These are phyloP conservation scores for Cordyceps cateniannulata DNA, from an alignment of 2,329 filamentous ascomycete species.

Conservation along the genomic window DNA sequence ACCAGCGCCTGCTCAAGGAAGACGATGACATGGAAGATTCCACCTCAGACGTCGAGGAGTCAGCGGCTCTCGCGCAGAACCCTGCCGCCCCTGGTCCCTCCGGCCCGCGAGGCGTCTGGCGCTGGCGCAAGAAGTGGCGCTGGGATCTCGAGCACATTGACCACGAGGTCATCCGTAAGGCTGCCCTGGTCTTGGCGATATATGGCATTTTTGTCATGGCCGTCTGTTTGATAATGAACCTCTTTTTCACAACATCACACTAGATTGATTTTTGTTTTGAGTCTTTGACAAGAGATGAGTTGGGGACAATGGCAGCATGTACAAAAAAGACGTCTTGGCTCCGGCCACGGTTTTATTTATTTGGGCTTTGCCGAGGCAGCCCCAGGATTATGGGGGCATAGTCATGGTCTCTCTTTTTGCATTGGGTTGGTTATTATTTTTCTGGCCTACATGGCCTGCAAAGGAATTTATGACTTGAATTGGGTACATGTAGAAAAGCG, in stretches of 20 bases:
- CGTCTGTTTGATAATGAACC: constrained; percentile 78
- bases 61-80: constrained; percentile 38
- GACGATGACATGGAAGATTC: constrained; percentile 74
- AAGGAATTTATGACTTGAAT: constrained; percentile 5
- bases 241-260: constrained; percentile 65
- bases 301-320: not conserved
- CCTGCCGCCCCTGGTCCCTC: constrained; percentile 34
- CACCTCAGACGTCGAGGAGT: constrained; percentile 45
- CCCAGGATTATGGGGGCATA: not conserved
- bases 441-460: not conserved
- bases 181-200: constrained; percentile 68
- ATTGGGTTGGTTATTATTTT: constrained; percentile 1
- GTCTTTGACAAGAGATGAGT: not conserved
- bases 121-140: constrained; percentile 50
- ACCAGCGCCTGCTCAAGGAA: constrained; percentile 82
- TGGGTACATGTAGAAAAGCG: constrained; percentile 9
- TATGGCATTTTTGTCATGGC: constrained; percentile 89
- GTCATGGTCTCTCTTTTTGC: not conserved
- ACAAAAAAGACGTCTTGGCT: not conserved
- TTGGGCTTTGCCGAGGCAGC: not conserved
- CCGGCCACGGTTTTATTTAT: not conserved
- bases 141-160: constrained; percentile 59
- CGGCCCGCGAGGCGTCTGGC: constrained; percentile 32
- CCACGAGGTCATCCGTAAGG: constrained; percentile 58
- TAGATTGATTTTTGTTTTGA: constrained; percentile 25